These are phyloP conservation scores for Fusarium anthophilum DNA, from an alignment of 2,329 filamentous ascomycete genomes.

Conservation along the genomic window DNA sequence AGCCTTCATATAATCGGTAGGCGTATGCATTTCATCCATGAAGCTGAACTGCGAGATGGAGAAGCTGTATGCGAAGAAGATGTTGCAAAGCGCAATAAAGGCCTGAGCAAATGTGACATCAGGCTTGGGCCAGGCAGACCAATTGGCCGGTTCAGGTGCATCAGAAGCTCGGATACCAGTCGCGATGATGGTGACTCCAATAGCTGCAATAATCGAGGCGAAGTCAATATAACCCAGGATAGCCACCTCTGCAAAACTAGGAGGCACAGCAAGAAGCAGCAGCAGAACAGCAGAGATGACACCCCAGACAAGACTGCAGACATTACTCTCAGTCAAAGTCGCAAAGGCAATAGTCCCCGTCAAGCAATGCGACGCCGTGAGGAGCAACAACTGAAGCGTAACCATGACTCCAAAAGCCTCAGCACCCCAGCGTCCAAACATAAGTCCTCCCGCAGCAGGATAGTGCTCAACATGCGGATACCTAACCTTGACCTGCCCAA, in stretches of 20 bases:
- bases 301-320: conserved; percentile 52
- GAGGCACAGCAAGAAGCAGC: conserved; percentile 52
- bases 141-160: conserved; percentile 34
- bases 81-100: conserved; percentile 70
- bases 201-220: conserved; percentile 56
- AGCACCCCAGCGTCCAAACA: conserved; percentile 65
- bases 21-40: conserved; percentile 58
- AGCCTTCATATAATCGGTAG: conserved; percentile 54
- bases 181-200: conserved; percentile 70
- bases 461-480: conserved; percentile 67
- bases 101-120: conserved; percentile 58
- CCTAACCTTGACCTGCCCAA: conserved; percentile 54
- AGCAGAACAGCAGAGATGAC: conserved; percentile 52
- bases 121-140: conserved; percentile 51
- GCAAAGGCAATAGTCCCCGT: conserved; percentile 73
- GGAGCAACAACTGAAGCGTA: conserved; percentile 69
- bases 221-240: conserved; percentile 42
- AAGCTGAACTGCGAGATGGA: conserved; percentile 56
- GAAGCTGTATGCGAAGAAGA: conserved; percentile 71
- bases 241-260: conserved; percentile 48
- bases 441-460: conserved; percentile 68
- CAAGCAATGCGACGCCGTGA: conserved; percentile 73
- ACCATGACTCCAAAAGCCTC: conserved; percentile 67
- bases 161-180: conserved; percentile 57
- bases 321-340: conserved; percentile 63